Evolutionary conservation across 495 filamentous ascomycete genomes (phyloP).

Genomic region (Hypoxylon trugodes): DNA sequence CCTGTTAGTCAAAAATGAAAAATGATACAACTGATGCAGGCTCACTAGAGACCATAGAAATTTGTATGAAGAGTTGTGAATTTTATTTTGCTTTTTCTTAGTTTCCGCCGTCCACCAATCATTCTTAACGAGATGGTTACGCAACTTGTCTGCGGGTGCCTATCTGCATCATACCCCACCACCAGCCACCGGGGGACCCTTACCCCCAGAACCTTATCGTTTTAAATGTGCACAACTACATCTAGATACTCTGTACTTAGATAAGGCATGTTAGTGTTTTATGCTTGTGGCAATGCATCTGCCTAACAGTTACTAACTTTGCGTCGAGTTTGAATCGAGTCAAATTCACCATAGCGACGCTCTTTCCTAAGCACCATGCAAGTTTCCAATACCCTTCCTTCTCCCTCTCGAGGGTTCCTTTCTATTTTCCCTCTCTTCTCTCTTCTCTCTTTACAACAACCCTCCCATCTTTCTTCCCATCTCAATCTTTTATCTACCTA

Average conservation of each 20-base stretch:
- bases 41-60: conserved; percentile 23
- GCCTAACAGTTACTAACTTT: conserved; percentile 25
- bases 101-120: conserved; percentile 28
- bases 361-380: background rate
- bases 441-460: background rate
- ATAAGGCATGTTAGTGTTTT: conserved; percentile 31
- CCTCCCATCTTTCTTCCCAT: background rate
- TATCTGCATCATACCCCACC: conserved; percentile 13
- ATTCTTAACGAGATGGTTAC: conserved; percentile 4
- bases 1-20: background rate
- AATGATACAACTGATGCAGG: conserved; percentile 6
- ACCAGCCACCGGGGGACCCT: conserved; percentile 22
- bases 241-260: conserved; percentile 34
- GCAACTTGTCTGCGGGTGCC: background rate
- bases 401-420: background rate
- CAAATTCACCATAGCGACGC: conserved; percentile 23
- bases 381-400: background rate
- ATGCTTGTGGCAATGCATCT: background rate
- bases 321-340: conserved; percentile 2
- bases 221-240: conserved; percentile 12
- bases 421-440: background rate
- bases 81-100: conserved; percentile 32
- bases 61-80: conserved; percentile 32
- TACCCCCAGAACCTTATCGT: background rate
- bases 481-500: background rate